Base-by-base conservation (phyloP, 345 rosid genomes). In the Nasturtium officinale region DNA sequence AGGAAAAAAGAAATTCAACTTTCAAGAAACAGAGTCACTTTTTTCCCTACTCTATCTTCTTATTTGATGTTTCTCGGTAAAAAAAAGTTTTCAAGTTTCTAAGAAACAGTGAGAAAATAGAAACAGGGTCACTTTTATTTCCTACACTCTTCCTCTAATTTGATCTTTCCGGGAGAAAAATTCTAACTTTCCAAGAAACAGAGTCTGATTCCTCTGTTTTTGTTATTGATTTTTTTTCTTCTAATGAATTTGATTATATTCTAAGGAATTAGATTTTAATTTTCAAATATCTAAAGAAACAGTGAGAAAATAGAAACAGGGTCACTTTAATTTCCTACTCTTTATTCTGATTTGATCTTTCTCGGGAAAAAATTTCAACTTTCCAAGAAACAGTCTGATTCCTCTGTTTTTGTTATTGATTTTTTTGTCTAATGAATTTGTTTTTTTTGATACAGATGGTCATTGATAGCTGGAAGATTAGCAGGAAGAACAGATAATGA, bases 401-500 rank as follows among this genome's bases (percentile, higher is more conserved):
- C 17, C 29, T 58, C 45, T 58, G 87, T 85, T 65, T 86, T 89
- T 30, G 74, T 80, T 77, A 48, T 85, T 21, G 9, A 10, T 18
- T 13, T 47, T 47, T 18, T 18, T 48, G n/a, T n/a, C n/a, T 47
- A 11, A 18, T 28, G 83, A 21, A 89, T 86, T 16, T 60, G 7
- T n/a, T n/a, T n/a, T n/a, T n/a, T n/a, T n/a, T n/a, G n/a, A n/a
- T n/a, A n/a, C n/a, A n/a, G 96, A 59, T 91, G 97, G 97, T 91
- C 93, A 29, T 65, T 89, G 47, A 90, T 90, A 20, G 95, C 97
- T 2, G 89, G 88, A 50, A 82, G 84, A 45, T 72, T 90, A 61
- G 90, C 97, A 0, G 97, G 95, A 68, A 86, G 97, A 79, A 90
- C 97, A 7, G 95, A 90, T 35, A 89, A 90, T 29, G 94, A 90